Base-by-base conservation (phyloP, 2,329 filamentous ascomycete genomes). In the Aspergillus luchuensis region DNA sequence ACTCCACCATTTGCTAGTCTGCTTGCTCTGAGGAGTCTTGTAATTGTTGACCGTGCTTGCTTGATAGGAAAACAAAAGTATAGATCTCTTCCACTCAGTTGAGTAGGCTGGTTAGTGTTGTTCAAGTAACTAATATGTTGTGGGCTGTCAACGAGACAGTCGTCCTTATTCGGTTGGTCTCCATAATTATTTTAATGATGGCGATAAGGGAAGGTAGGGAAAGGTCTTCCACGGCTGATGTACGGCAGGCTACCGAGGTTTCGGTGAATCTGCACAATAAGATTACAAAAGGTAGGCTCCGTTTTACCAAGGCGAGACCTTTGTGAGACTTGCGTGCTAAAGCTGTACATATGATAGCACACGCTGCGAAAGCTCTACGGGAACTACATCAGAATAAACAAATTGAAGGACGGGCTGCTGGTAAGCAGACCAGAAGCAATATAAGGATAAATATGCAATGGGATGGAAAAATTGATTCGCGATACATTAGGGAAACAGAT, bases 181-280 rank as follows among this genome's bases (percentile, higher is more conserved):
- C 10, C 19, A 19, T 15, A 10, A 15, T 13, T 8, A 39, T 15
- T 2, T 21, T 3, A 5, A 53, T 7, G 23, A 5, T 36, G 33
- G 11, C 13, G 13, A 19, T 36, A 21, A 21, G 11, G 36, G 2
- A 13, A 13, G 30, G 53, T 17, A 19, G 33, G 28, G 10, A 30
- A 19, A 30, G 8, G 17, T 13, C 33, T 19, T 23, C 39, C 15
- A 11, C 25, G 30, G 45, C 52, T 57, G 13, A 52, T 30, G 11
- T 13, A 10, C 28, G 19, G 11, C 43, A 80, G 81, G 81, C 82
- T 3, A 84, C 81, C 49, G 86, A 89, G 51, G 77, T 88, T 45
- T 86, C 84, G 57, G 78, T 82, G 11, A 88, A 89, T 72, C 76
- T 89, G 43, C 85, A 86, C 68, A 86, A 87, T 66, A 83, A 81